Evolutionary conservation across 2,329 filamentous ascomycete species (phyloP).

Genomic region (Botryotinia globosa): DNA sequence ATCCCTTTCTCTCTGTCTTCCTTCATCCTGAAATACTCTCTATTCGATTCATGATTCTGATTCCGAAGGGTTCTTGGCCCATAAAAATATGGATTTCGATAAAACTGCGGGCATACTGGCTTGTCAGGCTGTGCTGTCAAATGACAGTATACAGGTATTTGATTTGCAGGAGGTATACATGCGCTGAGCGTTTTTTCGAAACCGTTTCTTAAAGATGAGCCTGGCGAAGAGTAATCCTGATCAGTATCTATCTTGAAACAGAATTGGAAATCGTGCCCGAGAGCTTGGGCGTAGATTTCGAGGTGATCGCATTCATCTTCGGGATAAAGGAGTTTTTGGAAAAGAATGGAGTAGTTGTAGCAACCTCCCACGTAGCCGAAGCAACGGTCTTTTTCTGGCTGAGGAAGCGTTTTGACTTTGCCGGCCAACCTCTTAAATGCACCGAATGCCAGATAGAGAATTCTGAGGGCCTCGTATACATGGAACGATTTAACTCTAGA

Average conservation of each 20-base stretch:
- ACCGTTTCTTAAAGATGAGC: neutral
- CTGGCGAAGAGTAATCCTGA: neutral
- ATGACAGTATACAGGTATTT: neutral
- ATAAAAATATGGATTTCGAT: neutral
- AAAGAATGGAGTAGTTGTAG: neutral
- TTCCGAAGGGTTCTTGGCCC: neutral
- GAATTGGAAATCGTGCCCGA: neutral
- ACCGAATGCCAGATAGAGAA: neutral
- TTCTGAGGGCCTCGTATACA: neutral
- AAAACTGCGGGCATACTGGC: neutral
- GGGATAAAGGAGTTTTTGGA: neutral
- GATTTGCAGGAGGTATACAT: neutral
- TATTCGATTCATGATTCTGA: neutral
- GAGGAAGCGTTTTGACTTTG: neutral
- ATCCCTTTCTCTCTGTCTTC: neutral
- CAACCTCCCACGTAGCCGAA: neutral
- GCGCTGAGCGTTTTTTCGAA: neutral
- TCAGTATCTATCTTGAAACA: neutral
- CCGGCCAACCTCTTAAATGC: neutral
- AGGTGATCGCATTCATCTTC: constrained; percentile 6
- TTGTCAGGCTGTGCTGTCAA: neutral
- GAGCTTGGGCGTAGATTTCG: neutral
- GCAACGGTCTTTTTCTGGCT: neutral
- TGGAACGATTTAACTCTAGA: neutral
- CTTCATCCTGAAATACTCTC: neutral